Evolutionary conservation across 2,329 filamentous ascomycete genomes (phyloP).

Genomic region (Paecilomyces sp.): DNA sequence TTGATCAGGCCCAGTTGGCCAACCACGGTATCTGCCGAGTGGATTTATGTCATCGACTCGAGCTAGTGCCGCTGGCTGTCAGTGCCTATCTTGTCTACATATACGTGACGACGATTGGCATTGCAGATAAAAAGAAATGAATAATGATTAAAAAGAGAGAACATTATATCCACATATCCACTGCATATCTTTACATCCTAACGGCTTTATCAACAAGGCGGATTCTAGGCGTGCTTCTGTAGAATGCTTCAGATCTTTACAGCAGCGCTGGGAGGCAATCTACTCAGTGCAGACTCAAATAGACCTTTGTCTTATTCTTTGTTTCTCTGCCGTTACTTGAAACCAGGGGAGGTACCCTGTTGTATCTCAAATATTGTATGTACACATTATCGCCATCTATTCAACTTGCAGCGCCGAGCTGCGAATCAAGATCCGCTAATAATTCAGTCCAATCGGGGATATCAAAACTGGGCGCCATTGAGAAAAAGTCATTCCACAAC

Average conservation of each 20-base stretch:
- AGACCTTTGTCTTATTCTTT: no score
- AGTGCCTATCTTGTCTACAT: background rate
- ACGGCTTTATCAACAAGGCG: no score
- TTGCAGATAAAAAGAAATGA: background rate
- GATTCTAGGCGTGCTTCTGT: no score
- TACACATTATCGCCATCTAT: background rate
- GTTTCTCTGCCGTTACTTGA: no score
- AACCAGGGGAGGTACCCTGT: no score
- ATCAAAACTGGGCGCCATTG: background rate
- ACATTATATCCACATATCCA: background rate
- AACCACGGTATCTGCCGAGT: slow-evolving; percentile 2
- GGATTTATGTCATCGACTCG: background rate
- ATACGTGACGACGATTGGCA: background rate
- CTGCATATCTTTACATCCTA: no score
- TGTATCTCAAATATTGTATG: no score
- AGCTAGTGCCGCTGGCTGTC: background rate
- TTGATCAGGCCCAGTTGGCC: slow-evolving; percentile 10
- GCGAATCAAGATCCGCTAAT: background rate
- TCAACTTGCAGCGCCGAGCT: background rate
- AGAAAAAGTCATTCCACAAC: background rate
- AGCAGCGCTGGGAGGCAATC: no score
- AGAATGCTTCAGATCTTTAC: no score
- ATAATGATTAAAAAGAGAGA: background rate
- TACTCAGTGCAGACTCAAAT: no score
- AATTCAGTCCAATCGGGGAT: background rate